Evolutionary conservation across 1,284 basidiomycete genomes (phyloP).

Genomic region (Tylopilus sp.): DNA sequence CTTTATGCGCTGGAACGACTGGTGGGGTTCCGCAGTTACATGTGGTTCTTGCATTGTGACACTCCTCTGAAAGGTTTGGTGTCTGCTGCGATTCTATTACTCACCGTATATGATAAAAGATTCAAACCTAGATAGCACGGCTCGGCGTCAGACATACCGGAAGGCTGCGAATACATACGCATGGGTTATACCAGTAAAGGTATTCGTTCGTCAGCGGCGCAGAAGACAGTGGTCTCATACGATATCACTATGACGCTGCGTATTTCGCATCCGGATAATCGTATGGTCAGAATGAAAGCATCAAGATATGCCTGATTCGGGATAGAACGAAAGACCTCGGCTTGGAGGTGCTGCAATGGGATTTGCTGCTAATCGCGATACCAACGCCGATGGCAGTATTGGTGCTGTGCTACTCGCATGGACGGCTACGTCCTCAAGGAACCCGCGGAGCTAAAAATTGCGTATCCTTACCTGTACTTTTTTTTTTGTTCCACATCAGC

Average conservation of each 20-base stretch:
- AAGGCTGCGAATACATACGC: not conserved
- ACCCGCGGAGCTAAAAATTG: not conserved
- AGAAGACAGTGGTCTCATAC: not conserved
- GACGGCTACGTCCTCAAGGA: not conserved
- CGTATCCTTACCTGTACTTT: not conserved
- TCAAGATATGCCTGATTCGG: not conserved
- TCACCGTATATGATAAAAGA: not conserved
- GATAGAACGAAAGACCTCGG: not conserved
- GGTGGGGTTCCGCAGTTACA: not conserved
- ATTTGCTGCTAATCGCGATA: not conserved
- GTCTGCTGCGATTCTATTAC: not conserved
- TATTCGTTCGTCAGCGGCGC: not conserved
- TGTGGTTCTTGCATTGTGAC: not conserved
- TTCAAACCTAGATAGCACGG: not conserved
- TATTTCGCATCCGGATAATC: not conserved
- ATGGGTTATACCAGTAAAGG: not conserved
- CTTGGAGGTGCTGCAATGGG: not conserved
- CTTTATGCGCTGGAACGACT: not conserved
- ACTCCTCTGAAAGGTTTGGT: not conserved
- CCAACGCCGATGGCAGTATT: not conserved
- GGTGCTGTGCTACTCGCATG: not conserved
- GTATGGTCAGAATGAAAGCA: not conserved
- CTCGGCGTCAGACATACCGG: not conserved
- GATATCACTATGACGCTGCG: not conserved
- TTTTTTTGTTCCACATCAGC: not conserved